Conservation (phyloP, 1,139 yeast genomes). For the Taphrina sp. region DNA sequence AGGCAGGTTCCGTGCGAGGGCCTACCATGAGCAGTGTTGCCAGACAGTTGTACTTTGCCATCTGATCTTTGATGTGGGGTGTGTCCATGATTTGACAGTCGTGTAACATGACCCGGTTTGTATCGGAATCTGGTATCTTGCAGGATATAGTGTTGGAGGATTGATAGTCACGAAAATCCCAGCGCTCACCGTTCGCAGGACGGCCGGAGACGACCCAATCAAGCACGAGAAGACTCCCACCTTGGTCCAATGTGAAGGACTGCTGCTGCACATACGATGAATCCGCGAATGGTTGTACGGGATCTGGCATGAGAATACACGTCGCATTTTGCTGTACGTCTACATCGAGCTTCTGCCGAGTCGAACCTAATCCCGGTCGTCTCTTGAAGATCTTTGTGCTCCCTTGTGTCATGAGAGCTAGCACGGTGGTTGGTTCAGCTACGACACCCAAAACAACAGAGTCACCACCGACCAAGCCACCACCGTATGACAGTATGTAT, state of each 20-base stretch:
- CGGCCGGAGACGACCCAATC: constrained; percentile 35
- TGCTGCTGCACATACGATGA: constrained; percentile 30
- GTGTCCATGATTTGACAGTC: constrained; percentile 16
- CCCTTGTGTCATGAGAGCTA: constrained; percentile 33
- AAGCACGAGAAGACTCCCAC: constrained; percentile 21
- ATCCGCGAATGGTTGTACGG: constrained; percentile 33
- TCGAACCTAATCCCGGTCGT: constrained; percentile 3
- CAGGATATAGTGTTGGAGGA: constrained; percentile 22
- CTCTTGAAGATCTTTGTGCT: constrained; percentile 33
- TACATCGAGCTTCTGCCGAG: constrained; percentile 10
- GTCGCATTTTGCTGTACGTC: background rate
- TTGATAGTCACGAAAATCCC: constrained; percentile 20
- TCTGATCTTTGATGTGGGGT: constrained; percentile 4
- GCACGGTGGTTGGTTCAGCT: constrained; percentile 16
- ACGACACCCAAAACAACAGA: constrained; percentile 10
- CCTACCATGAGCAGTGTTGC: constrained; percentile 24
- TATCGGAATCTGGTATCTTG: background rate
- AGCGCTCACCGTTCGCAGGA: constrained; percentile 27
- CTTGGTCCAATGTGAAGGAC: constrained; percentile 13
- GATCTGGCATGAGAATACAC: constrained; percentile 32
- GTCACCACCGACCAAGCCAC: constrained; percentile 35
- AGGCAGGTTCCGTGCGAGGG: constrained; percentile 6
- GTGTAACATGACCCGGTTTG: background rate
- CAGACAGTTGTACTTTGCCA: constrained; percentile 11
- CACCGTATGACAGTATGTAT: constrained; percentile 34